Evolutionary conservation across 2,329 filamentous ascomycete species (phyloP).

Genomic region (Sphaerostilbella broomeana): DNA sequence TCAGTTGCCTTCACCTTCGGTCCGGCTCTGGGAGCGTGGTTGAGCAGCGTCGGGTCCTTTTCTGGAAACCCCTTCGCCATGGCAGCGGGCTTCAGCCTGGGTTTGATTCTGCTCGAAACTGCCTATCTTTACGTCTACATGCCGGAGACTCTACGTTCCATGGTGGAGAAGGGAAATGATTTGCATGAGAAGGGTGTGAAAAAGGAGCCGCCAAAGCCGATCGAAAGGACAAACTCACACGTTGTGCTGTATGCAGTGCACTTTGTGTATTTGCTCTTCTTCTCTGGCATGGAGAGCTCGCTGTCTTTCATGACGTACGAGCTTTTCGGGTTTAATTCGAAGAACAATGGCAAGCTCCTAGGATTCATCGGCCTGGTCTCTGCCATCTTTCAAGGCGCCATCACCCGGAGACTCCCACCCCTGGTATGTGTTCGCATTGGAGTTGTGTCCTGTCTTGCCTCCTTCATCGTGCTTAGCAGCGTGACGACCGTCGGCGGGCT

Average conservation of each 20-base stretch:
- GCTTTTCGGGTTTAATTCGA: slow-evolving; percentile 74
- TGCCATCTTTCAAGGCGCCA: slow-evolving; percentile 85
- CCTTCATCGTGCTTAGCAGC: slow-evolving; percentile 72
- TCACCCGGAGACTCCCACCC: slow-evolving; percentile 79
- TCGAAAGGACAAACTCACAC: slow-evolving; percentile 71
- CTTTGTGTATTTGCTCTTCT: slow-evolving; percentile 89
- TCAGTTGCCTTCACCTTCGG: slow-evolving; percentile 96
- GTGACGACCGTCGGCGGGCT: slow-evolving; percentile 62
- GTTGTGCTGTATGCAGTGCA: slow-evolving; percentile 76
- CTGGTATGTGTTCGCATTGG: slow-evolving; percentile 74
- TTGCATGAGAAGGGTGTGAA: slow-evolving; percentile 15
- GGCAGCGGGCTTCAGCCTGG: slow-evolving; percentile 80
- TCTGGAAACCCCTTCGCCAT: slow-evolving; percentile 89
- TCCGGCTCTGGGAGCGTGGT: slow-evolving; percentile 80
- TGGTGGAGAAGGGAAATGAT: slow-evolving; percentile 28
- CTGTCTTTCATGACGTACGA: slow-evolving; percentile 97
- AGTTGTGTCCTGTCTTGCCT: slow-evolving; percentile 66
- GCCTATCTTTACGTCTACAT: slow-evolving; percentile 76
- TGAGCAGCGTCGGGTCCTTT: slow-evolving; percentile 71
- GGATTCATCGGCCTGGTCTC: slow-evolving; percentile 89
- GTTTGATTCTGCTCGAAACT: slow-evolving; percentile 80
- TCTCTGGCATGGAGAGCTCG: slow-evolving; percentile 97
- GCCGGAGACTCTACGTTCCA: slow-evolving; percentile 74
- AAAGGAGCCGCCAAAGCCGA: slow-evolving; percentile 20
- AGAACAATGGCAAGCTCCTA: slow-evolving; percentile 75